Evolutionary conservation across 2,329 filamentous ascomycete species (phyloP), one percentile per base, ranked within the genome.

Genomic region (Cadophora malorum): DNA sequence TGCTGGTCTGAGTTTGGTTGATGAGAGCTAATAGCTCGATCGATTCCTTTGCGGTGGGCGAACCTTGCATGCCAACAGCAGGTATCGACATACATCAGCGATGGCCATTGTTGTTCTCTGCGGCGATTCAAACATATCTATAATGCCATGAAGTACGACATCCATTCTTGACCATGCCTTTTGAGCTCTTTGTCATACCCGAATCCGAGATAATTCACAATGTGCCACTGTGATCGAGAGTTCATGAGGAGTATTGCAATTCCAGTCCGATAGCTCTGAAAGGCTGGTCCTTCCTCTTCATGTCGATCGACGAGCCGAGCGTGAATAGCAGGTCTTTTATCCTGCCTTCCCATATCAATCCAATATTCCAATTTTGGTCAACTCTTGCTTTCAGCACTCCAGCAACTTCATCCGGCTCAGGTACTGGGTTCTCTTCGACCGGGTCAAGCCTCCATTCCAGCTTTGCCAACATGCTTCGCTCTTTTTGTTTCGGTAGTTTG

Each of bases 251-350:
- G 80, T 94, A 96, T 77, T 94, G 92, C 55, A 96, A 83, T 80
- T 95, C 92, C 66, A 96, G 79, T 14, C 92, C 92, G 66, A 96
- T 83, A 5, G 88, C 91, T 70, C 91, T 86, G 76, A 96, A 91
- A 49, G 93, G 90, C 76, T 92, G 90, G 77, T 94, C 91, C 71
- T 89, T 83, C 75, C 87, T 88, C 76, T 88, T 89, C 76, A 96
- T 84, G 77, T 97, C 94, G 65, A 99, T 88, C 62, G 89, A 92
- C 67, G 93, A 93, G 10, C 96, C 96, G 52, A 97, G 84, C 74
- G 93, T 97, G 78, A 98, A 96, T 67, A 99, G 85, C 68, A 99
- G 82, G 73, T 97, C 95, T 82, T 98, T 97, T 68, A 96, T 87
- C 65, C 94, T 86, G 1, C 95, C 94, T 79, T 98, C 95, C 95